phyloP scores from a whole-genome alignment of 108 stramenopile genomes.

The Cyclostephanos invisitatus region DNA sequence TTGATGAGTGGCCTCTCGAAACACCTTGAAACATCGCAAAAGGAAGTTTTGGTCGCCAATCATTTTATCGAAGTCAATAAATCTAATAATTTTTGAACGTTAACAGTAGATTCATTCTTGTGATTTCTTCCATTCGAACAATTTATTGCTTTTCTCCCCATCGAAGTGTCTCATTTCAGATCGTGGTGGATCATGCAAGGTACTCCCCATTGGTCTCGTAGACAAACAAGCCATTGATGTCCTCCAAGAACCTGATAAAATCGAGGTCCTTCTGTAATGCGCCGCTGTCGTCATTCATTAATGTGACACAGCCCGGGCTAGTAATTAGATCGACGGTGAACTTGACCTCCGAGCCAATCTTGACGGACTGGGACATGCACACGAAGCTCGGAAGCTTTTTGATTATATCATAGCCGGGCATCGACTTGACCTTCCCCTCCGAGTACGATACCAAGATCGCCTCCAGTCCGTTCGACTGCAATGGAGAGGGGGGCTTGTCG shows the following conservation, averaged over 20 bases:
- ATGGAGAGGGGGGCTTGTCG: constrained; percentile 65
- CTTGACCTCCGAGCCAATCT: constrained; percentile 63
- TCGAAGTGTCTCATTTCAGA: too few relatives aligned
- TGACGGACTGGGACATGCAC: constrained; percentile 60
- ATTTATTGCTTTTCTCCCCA: too few relatives aligned
- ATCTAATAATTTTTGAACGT: too few relatives aligned
- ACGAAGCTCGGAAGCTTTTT: constrained; percentile 74
- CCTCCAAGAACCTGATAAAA: constrained; percentile 84
- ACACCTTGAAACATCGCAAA: too few relatives aligned
- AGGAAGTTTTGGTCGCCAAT: too few relatives aligned
- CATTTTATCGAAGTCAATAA: too few relatives aligned
- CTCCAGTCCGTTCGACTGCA: constrained; percentile 72
- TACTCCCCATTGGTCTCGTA: too few relatives aligned
- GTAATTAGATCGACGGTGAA: constrained; percentile 78
- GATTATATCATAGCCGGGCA: constrained; percentile 80
- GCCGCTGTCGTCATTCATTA: constrained; percentile 66
- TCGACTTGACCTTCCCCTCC: constrained; percentile 68
- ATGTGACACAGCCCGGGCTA: constrained; percentile 71
- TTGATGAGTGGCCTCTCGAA: not conserved
- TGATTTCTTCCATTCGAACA: too few relatives aligned
- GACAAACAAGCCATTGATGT: constrained; percentile 77
- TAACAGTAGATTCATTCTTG: too few relatives aligned
- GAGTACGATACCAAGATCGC: constrained; percentile 70
- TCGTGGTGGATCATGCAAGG: too few relatives aligned
- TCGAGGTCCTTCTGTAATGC: constrained; percentile 70